Evolutionary conservation across 805 yeast species (phyloP).

Genomic region (Starmera dryadoides): DNA sequence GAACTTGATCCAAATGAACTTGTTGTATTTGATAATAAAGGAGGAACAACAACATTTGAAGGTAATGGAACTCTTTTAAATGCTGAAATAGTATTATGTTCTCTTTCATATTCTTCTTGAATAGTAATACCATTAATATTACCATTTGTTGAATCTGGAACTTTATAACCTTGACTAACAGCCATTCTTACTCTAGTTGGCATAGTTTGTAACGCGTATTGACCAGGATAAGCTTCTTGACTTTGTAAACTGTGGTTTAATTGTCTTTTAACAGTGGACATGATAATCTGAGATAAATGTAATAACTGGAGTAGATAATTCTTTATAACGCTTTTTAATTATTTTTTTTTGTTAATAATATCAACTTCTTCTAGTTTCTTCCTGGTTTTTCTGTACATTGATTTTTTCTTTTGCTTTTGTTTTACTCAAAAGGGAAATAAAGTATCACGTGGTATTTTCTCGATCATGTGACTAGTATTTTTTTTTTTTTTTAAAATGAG

Average conservation of each 20-base stretch:
- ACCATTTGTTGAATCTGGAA: slow-evolving; percentile 5
- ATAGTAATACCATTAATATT: neutral
- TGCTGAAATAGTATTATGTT: slow-evolving; percentile 17
- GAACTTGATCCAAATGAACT: slow-evolving; percentile 25
- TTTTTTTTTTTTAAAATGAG: no score
- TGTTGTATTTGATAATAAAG: slow-evolving; percentile 26
- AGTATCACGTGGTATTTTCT: no score
- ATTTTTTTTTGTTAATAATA: no score
- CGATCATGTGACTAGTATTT: no score
- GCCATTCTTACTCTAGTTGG: slow-evolving; percentile 72
- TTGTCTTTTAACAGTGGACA: slow-evolving; percentile 30
- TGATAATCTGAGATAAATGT: no score
- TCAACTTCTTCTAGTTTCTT: no score
- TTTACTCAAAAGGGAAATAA: no score
- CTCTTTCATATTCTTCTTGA: slow-evolving; percentile 12
- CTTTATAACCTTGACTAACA: slow-evolving; percentile 52
- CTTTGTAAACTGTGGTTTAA: slow-evolving; percentile 18
- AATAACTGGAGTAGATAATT: no score
- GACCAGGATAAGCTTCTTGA: slow-evolving; percentile 26
- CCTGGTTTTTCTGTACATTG: no score
- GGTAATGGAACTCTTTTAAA: slow-evolving; percentile 30
- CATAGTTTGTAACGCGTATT: slow-evolving; percentile 39
- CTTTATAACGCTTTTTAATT: no score
- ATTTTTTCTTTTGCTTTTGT: no score
- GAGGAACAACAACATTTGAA: slow-evolving; percentile 23